Evolutionary conservation across 352 stramenopile genomes (phyloP).

Genomic region (Globisporangium splendens): DNA sequence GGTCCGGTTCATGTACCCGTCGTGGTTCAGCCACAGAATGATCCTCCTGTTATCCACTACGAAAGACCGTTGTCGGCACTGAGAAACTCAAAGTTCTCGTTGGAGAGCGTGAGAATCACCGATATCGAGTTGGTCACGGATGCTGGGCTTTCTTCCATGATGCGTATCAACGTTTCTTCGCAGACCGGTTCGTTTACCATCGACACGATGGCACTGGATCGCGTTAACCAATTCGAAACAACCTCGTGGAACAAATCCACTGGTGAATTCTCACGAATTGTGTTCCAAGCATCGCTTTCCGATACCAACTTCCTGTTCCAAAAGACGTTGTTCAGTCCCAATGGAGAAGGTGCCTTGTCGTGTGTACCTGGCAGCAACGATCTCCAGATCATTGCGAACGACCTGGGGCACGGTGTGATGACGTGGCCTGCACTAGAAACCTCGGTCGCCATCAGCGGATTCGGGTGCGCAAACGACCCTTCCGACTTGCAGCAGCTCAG

Average conservation of each 20-base stretch:
- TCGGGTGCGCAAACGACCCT: conserved; percentile 1
- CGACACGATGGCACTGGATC: not conserved
- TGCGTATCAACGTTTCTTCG: conserved; percentile 10
- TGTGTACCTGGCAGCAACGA: not conserved
- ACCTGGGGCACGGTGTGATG: conserved; percentile 11
- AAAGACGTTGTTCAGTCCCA: conserved; percentile 6
- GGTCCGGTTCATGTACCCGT: not conserved
- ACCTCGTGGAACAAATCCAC: not conserved
- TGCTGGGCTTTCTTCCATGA: not conserved
- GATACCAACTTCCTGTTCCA: conserved; percentile 15
- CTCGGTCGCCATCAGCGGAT: conserved; percentile 3
- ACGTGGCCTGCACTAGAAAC: conserved; percentile 6
- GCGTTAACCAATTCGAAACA: not conserved
- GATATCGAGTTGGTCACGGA: conserved; percentile 3
- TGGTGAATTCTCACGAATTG: conserved; percentile 9
- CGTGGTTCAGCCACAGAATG: conserved; percentile 9
- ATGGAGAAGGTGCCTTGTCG: not conserved
- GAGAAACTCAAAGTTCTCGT: not conserved
- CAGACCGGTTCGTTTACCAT: conserved; percentile 3
- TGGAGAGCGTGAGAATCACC: conserved; percentile 5
- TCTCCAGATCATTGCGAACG: conserved; percentile 2
- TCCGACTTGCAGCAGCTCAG: not conserved
- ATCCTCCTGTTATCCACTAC: conserved; percentile 10
- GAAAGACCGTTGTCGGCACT: not conserved
- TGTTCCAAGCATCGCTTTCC: conserved; percentile 14